A percentile compares a stretch with the other conserved stretches of the same genome.
These are phyloP conservation scores for Suillus subluteus DNA, from an alignment of 768 basidiomycete genomes.

Conservation along the genomic window DNA sequence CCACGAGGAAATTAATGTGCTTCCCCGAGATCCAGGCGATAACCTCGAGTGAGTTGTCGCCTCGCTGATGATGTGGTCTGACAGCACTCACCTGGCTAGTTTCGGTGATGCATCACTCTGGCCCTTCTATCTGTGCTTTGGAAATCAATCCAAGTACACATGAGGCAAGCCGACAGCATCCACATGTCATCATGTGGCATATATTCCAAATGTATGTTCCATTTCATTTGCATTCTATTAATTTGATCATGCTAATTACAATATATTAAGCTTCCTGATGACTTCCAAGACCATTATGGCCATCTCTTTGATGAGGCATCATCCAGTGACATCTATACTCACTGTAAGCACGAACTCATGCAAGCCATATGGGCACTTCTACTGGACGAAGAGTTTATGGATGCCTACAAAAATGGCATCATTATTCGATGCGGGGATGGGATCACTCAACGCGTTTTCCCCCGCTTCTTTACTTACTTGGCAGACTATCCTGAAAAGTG, in stretches of 20 bases:
- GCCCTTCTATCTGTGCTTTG: conserved; percentile 22
- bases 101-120: conserved; percentile 20
- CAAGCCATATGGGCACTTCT: conserved; percentile 21
- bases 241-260: not conserved
- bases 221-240: not conserved
- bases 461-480: conserved; percentile 24
- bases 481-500: conserved; percentile 33
- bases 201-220: conserved; percentile 13
- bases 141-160: conserved; percentile 21
- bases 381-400: conserved; percentile 21
- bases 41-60: conserved; percentile 20
- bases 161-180: conserved; percentile 14
- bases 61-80: conserved; percentile 28
- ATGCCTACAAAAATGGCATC: conserved; percentile 24
- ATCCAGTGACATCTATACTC: conserved; percentile 14
- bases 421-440: conserved; percentile 22
- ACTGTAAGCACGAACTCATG: conserved; percentile 24
- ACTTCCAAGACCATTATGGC: conserved; percentile 3
- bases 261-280: conserved; percentile 9
- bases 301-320: not conserved
- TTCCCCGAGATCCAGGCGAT: conserved; percentile 16
- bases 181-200: conserved; percentile 19
- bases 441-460: conserved; percentile 18
- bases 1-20: conserved; percentile 12
- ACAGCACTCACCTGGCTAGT: conserved; percentile 25